Base-by-base conservation (phyloP, 2,329 filamentous ascomycete genomes). In the Cryphonectria naterciae region DNA sequence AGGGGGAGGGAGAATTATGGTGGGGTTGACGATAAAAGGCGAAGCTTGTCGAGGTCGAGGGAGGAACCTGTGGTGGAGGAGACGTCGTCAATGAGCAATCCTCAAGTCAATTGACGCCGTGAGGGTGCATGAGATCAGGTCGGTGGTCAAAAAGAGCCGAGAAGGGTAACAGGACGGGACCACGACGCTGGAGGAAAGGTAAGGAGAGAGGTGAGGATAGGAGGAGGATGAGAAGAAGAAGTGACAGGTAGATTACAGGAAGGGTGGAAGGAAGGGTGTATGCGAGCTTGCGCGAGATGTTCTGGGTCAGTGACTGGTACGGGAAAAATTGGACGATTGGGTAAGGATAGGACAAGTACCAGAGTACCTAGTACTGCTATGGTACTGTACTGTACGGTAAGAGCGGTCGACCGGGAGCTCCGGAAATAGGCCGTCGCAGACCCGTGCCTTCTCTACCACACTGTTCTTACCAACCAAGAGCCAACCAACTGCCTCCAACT, bases 361-460 rank as follows among this genome's bases (percentile, higher is more conserved):
- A 60, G 25, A 60, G 56, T 35, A 60, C 32, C 32, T 60, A 60
- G 56, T 60, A 22, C 46, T 49, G 13, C 56, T n/a, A 35, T 62
- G 60, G 35, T 25, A n/a, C 39, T 37, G 65, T 22, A 15, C 39
- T 37, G 65, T 22, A n/a, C 28, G 70, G 46, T 66, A 65, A 64
- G 56, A 71, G 64, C 71, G 70, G 71, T 68, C 65, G 70, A 49
- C 56, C 70, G 54, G 60, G 28, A 39, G 71, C 60, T 65, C 52
- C 64, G 69, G 68, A 72, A 72, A 68, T 69, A 74, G 66, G 70
- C 68, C 32, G 25, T 52, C 61, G 43, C 63, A 65, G 41, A 46
- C n/a, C n/a, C 43, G 25, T 39, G 37, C 39, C 39, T 39, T 8
- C 58, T 35, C 39, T 39, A 25, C 25, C 37, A 43, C 41, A 28